These are phyloP conservation scores for Daldinia bambusicola DNA, from an alignment of 495 filamentous ascomycete genomes.

Conservation along the genomic window DNA sequence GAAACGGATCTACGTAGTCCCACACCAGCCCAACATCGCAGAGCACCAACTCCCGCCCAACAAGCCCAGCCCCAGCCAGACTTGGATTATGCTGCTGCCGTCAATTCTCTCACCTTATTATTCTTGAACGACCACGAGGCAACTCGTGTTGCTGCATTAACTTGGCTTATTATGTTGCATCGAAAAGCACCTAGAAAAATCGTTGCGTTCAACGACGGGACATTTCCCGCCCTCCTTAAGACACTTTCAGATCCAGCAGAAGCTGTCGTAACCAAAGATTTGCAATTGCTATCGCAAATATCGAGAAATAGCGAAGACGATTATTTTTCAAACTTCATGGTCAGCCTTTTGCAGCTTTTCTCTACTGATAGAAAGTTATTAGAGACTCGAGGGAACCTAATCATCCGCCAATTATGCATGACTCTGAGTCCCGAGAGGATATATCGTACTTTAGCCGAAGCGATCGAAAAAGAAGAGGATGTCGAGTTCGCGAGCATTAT, in stretches of 20 bases:
- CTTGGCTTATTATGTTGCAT: constrained; percentile 98
- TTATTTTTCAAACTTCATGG: constrained; percentile 98
- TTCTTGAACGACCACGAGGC: constrained; percentile 98
- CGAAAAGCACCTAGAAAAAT: constrained; percentile 93
- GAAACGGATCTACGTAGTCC: constrained; percentile 65
- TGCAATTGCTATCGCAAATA: constrained; percentile 95
- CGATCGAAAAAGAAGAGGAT: constrained; percentile 97
- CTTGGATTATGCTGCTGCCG: constrained; percentile 96
- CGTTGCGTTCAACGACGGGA: constrained; percentile 95
- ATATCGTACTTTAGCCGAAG: constrained; percentile 94
- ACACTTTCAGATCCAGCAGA: constrained; percentile 96
- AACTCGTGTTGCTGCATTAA: constrained; percentile 90
- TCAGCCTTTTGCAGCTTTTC: constrained; percentile 93
- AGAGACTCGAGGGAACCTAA: constrained; percentile 93
- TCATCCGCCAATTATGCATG: constrained; percentile 93
- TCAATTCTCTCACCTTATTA: constrained; percentile 90
- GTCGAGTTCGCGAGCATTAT: constrained; percentile 99
- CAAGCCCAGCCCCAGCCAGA: constrained; percentile 67
- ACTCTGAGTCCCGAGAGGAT: constrained; percentile 94
- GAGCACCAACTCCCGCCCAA: constrained; percentile 50
- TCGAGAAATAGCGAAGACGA: constrained; percentile 95
- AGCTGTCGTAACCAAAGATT: constrained; percentile 92
- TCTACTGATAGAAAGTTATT: constrained; percentile 90
- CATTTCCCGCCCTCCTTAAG: constrained; percentile 95
- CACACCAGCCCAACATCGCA: constrained; percentile 60